Conservation (phyloP, 192 early-diverging fungal genomes). For the Entomortierella beljakovae region DNA sequence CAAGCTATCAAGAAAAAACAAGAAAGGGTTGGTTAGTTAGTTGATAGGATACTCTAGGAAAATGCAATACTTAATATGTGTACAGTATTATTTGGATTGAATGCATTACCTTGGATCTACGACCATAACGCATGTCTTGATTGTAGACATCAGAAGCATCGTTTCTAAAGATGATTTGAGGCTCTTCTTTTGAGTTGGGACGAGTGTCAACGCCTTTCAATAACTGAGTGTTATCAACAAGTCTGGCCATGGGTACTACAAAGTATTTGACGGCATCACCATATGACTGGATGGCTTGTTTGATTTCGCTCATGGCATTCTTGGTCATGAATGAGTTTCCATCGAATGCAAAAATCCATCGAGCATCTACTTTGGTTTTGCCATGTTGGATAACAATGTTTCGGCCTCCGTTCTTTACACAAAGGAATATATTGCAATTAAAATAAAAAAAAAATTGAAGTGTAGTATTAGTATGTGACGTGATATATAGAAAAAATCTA, state of each 20-base stretch:
- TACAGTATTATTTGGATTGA: too few species aligned
- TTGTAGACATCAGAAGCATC: conserved; percentile 68
- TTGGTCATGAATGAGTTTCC: conserved; percentile 70
- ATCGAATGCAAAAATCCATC: conserved; percentile 75
- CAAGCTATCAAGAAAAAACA: conserved; percentile 54
- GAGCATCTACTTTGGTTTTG: conserved; percentile 56
- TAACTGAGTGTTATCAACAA: conserved; percentile 67
- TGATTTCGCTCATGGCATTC: conserved; percentile 66
- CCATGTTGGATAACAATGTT: conserved; percentile 68
- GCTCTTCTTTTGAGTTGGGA: conserved; percentile 70
- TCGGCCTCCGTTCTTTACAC: conserved; percentile 70
- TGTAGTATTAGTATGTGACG: not conserved
- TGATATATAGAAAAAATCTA: not conserved
- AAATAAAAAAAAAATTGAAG: not conserved
- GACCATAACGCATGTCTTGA: conserved; percentile 70
- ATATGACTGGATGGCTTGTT: conserved; percentile 54
- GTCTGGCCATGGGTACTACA: conserved; percentile 70
- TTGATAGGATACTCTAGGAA: not conserved
- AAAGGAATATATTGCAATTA: not conserved
- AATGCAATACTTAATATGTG: not conserved
- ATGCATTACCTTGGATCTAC: conserved; percentile 68
- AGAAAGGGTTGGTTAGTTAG: not conserved
- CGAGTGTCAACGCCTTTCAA: conserved; percentile 61
- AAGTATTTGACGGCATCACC: conserved; percentile 68
- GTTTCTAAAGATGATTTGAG: conserved; percentile 70